Evolutionary conservation across 1,139 yeast species (phyloP).

Genomic region (Suhomyces atakaporum): DNA sequence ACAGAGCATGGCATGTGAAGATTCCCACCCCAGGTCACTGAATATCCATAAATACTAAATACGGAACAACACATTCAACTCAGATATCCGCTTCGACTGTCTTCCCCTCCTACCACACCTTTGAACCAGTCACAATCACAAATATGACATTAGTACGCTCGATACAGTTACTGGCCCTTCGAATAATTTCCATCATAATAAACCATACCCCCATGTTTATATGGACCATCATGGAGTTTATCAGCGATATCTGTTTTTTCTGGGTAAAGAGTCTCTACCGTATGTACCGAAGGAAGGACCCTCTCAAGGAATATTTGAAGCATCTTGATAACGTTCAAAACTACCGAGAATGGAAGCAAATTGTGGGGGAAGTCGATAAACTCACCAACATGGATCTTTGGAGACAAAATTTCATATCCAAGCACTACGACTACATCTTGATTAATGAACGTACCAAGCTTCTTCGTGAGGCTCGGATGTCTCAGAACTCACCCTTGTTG

Average conservation of each 20-base stretch:
- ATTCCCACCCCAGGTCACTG: background rate
- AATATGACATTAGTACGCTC: background rate
- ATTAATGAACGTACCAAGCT: slow-evolving; percentile 72
- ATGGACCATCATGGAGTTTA: slow-evolving; percentile 62
- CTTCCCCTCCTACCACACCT: background rate
- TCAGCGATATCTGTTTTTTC: slow-evolving; percentile 59
- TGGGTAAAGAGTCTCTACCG: slow-evolving; percentile 52
- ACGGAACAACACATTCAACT: too few species aligned
- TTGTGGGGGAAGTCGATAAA: slow-evolving; percentile 62
- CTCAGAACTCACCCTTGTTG: slow-evolving; percentile 58
- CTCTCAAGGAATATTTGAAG: slow-evolving; percentile 41
- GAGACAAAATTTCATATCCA: slow-evolving; percentile 84
- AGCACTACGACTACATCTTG: slow-evolving; percentile 79
- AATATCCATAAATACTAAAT: background rate
- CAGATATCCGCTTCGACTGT: too few species aligned
- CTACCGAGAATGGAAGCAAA: slow-evolving; percentile 62
- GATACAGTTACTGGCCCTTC: slow-evolving; percentile 1
- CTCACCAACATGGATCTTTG: slow-evolving; percentile 72
- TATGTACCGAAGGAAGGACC: slow-evolving; percentile 42
- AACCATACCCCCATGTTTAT: slow-evolving; percentile 61
- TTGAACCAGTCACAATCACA: background rate
- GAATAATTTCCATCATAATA: slow-evolving; percentile 12
- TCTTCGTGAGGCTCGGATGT: slow-evolving; percentile 61
- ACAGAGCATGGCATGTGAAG: slow-evolving; percentile 2
- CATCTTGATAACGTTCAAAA: slow-evolving; percentile 44